These are phyloP conservation scores for Silene vulgaris DNA, from an alignment of 179 eudicot genomes.

Conservation along the genomic window DNA sequence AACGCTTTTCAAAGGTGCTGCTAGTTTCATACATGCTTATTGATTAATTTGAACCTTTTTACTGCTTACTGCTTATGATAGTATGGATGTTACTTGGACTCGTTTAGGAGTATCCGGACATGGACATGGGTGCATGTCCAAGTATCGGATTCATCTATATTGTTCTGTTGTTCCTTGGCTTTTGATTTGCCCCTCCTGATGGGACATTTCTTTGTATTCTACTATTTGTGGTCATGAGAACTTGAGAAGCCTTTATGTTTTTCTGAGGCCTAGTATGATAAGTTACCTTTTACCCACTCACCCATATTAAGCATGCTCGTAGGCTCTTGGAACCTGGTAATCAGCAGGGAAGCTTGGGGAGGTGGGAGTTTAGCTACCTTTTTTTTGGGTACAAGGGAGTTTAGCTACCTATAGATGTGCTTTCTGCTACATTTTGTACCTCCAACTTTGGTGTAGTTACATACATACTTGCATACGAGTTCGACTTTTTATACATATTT, in stretches of 20 bases:
- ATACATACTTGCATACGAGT: not conserved
- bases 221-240: no score
- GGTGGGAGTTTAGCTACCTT: not conserved
- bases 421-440: not conserved
- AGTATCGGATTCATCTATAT: no score
- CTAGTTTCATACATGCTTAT: not conserved
- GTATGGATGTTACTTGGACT: no score
- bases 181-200: no score
- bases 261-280: no score
- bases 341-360: not conserved
- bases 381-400: no score
- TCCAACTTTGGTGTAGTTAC: not conserved
- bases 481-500: no score
- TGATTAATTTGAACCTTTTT: not conserved
- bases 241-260: not conserved
- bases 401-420: not conserved
- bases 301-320: not conserved
- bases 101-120: no score
- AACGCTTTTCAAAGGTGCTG: conserved; percentile 49
- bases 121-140: no score
- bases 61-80: not conserved
- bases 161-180: no score
- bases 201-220: no score
- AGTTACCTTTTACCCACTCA: no score
- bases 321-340: not conserved